Conservation (phyloP, 768 basidiomycete species). For the Kwoniella sp. region DNA sequence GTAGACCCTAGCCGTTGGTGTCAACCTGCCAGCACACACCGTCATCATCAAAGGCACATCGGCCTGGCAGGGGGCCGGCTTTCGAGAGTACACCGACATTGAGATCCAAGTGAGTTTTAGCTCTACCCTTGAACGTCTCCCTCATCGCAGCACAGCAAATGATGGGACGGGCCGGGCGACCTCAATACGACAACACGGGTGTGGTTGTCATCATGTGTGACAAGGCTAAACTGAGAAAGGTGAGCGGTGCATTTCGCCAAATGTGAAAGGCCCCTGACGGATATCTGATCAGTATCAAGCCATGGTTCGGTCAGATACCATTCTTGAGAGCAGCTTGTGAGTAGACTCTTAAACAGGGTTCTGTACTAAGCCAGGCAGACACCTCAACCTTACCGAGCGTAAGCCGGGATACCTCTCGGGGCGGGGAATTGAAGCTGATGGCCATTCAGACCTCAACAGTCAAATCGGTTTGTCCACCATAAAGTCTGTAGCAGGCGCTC, state of each 20-base stretch:
- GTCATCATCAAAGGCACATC: constrained; percentile 90
- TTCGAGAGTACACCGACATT: constrained; percentile 80
- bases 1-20: constrained; percentile 90
- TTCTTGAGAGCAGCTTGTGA: constrained; percentile 67
- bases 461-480: constrained; percentile 88
- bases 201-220: constrained; percentile 43
- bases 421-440: neutral
- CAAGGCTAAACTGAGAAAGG: constrained; percentile 26
- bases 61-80: constrained; percentile 63
- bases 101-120: constrained; percentile 60
- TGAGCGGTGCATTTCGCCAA: neutral
- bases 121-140: too few species aligned
- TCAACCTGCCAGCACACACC: constrained; percentile 90
- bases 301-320: constrained; percentile 32
- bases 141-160: constrained; percentile 57
- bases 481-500: constrained; percentile 63
- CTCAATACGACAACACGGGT: constrained; percentile 70
- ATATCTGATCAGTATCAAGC: constrained; percentile 20
- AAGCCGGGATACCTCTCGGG: constrained; percentile 3
- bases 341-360: neutral
- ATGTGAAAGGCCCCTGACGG: too few species aligned
- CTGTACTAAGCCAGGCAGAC: constrained; percentile 54
- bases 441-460: constrained; percentile 65
- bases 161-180: constrained; percentile 92
- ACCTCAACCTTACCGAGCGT: constrained; percentile 74